phyloP scores from a whole-genome alignment of 306 rosid genomes.

The Phaseolus lunatus region DNA sequence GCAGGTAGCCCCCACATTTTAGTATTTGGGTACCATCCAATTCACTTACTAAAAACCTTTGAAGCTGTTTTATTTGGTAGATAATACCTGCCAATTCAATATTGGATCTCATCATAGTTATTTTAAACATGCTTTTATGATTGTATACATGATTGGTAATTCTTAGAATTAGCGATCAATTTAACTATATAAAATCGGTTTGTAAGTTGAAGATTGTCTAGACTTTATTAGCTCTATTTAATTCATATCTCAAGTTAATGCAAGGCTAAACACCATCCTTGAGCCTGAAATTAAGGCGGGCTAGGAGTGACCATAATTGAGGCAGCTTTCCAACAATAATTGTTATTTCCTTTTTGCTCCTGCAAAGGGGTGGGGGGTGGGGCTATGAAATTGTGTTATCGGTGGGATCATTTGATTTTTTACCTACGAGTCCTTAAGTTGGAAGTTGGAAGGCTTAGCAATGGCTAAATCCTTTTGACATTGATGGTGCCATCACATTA shows the following conservation, averaged over 20 bases:
- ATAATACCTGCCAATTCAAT: conserved; percentile 37
- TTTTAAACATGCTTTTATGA: conserved; percentile 23
- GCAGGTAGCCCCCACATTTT: conserved; percentile 69
- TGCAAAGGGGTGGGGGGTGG: not conserved
- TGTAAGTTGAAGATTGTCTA: not conserved
- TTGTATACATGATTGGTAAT: not conserved
- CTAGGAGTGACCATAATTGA: not conserved
- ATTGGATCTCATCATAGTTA: conserved; percentile 16
- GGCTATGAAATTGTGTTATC: not conserved
- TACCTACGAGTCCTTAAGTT: conserved; percentile 29
- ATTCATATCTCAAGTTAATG: not conserved
- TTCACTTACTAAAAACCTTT: conserved; percentile 20
- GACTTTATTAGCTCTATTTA: not conserved
- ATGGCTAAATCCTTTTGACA: conserved; percentile 31
- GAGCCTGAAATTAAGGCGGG: not conserved
- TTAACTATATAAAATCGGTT: not conserved
- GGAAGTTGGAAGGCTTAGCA: conserved; percentile 34
- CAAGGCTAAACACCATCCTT: not conserved
- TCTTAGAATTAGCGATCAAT: not conserved
- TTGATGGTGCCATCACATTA: conserved; percentile 9
- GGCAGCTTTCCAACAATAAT: not conserved
- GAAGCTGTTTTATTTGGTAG: conserved; percentile 28
- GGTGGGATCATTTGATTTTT: conserved; percentile 23
- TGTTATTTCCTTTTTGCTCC: conserved; percentile 24
- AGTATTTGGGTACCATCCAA: conserved; percentile 26